These are phyloP conservation scores for Hanseniaspora pseudoguilliermondii DNA, from an alignment of 805 yeast species.

Conservation along the genomic window DNA sequence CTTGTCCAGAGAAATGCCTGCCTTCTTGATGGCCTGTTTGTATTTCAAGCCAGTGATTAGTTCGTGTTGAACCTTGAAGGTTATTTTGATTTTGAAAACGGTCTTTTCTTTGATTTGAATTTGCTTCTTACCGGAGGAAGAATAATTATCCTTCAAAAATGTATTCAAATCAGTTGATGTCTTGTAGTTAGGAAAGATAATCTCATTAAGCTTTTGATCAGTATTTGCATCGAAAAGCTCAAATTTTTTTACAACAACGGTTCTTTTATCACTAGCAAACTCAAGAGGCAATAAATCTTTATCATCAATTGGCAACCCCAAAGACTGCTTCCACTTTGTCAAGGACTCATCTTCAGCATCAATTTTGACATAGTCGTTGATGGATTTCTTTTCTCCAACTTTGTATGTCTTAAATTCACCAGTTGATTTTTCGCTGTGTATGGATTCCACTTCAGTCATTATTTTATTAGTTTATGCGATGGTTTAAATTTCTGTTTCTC, in stretches of 20 bases:
- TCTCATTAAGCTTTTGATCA: constrained; percentile 44
- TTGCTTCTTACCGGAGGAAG: constrained; percentile 27
- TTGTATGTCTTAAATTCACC: constrained; percentile 23
- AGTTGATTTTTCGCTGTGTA: constrained; percentile 20
- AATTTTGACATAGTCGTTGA: constrained; percentile 66
- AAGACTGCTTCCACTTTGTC: constrained; percentile 80
- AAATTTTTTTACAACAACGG: constrained; percentile 70
- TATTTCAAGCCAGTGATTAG: constrained; percentile 84
- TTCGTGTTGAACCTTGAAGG: constrained; percentile 78
- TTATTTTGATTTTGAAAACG: constrained; percentile 55
- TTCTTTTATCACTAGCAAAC: constrained; percentile 53
- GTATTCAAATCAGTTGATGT: constrained; percentile 6
- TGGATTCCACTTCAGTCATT: constrained; percentile 10
- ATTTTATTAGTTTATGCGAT: neutral
- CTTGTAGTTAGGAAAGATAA: constrained; percentile 29
- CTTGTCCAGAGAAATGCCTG: constrained; percentile 78
- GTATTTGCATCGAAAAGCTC: constrained; percentile 57
- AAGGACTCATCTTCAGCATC: constrained; percentile 87
- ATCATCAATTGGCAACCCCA: constrained; percentile 47
- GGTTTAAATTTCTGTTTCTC: neutral
- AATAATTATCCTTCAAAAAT: constrained; percentile 1
- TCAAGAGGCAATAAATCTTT: constrained; percentile 50
- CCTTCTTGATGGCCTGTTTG: constrained; percentile 70
- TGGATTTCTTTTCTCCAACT: constrained; percentile 50
- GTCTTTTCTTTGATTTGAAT: constrained; percentile 71